phyloP scores from a whole-genome alignment of 352 stramenopile genomes.

The Pythium biforme region DNA sequence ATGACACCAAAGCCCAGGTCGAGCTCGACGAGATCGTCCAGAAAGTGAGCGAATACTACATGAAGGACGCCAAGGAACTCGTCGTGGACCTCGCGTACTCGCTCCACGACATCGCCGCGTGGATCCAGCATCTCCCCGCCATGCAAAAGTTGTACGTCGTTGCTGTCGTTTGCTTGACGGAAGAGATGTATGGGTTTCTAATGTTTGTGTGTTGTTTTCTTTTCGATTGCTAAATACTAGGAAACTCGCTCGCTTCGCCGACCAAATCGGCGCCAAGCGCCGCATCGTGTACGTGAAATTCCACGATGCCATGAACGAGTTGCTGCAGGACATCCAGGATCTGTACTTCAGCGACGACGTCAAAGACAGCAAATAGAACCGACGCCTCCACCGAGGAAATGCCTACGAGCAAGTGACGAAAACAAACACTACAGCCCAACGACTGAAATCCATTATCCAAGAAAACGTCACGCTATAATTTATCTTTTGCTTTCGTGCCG shows the following conservation, averaged over 20 bases:
- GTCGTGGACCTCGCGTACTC: constrained; percentile 66
- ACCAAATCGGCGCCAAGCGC: constrained; percentile 63
- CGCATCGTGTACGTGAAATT: constrained; percentile 67
- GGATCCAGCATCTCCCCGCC: constrained; percentile 73
- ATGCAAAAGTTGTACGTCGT: constrained; percentile 78
- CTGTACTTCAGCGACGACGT: constrained; percentile 43
- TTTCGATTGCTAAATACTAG: no score
- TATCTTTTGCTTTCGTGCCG: constrained; percentile 12
- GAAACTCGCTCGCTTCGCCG: constrained; percentile 77
- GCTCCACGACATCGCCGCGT: constrained; percentile 68
- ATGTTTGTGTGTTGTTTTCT: no score
- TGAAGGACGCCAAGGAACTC: constrained; percentile 75
- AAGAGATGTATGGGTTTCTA: not conserved
- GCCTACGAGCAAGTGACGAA: not conserved
- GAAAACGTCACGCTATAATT: constrained; percentile 26
- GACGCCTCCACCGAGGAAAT: not conserved
- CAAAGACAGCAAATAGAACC: constrained; percentile 47
- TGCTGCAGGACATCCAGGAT: constrained; percentile 72
- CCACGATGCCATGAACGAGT: constrained; percentile 68
- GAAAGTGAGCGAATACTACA: constrained; percentile 75
- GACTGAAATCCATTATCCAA: not conserved
- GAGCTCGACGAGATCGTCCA: constrained; percentile 79
- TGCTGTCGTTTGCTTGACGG: not conserved
- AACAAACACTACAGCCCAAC: constrained; percentile 11
- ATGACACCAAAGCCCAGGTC: constrained; percentile 62